These are phyloP conservation scores for Chamaenerion angustifolium DNA, from an alignment of 345 rosid species.

Conservation along the genomic window DNA sequence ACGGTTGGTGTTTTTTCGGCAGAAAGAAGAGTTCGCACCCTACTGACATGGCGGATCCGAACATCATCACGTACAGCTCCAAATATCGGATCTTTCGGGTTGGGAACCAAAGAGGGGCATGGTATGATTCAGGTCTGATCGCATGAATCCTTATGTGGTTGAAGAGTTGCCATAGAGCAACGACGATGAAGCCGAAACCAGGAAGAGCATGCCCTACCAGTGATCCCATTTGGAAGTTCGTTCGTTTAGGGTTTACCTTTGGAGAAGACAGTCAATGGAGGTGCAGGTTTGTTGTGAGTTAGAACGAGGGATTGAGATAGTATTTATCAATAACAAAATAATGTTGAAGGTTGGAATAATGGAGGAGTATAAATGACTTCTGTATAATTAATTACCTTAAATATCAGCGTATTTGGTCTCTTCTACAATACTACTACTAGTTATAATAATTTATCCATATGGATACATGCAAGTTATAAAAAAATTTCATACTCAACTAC, in stretches of 20 bases:
- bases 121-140: constrained; percentile 37
- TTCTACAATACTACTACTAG: too few relatives aligned
- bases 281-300: too few relatives aligned
- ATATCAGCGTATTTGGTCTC: too few relatives aligned
- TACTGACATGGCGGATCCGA: constrained; percentile 42
- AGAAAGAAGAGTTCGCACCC: constrained; percentile 75
- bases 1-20: constrained; percentile 60
- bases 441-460: too few relatives aligned
- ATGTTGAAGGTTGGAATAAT: too few relatives aligned
- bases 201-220: constrained; percentile 70
- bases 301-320: too few relatives aligned
- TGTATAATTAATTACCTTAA: too few relatives aligned
- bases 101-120: constrained; percentile 52
- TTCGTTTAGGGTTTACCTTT: not conserved
- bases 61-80: constrained; percentile 53
- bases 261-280: too few relatives aligned
- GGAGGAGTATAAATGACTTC: too few relatives aligned
- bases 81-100: constrained; percentile 30
- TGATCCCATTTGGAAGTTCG: constrained; percentile 38
- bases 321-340: too few relatives aligned
- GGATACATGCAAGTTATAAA: too few relatives aligned
- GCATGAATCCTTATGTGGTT: constrained; percentile 52
- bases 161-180: constrained; percentile 74
- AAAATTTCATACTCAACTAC: too few relatives aligned
- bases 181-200: constrained; percentile 44